Evolutionary conservation across 176 grass and related monocot species (phyloP).

Genomic region (Ananas comosus): DNA sequence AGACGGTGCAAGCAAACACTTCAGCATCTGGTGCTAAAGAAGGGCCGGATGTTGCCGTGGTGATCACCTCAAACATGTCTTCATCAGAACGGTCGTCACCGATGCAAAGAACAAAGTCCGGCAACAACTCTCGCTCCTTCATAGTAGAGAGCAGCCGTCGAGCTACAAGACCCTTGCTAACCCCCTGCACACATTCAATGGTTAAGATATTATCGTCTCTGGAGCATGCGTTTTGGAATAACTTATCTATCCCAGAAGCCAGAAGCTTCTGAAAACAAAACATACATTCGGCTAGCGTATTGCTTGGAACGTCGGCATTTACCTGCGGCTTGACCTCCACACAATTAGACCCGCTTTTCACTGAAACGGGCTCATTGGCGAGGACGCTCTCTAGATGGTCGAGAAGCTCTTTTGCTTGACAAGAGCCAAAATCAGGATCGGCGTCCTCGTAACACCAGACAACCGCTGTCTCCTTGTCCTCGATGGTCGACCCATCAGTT

Average conservation of each 20-base stretch:
- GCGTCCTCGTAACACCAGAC: constrained; percentile 87
- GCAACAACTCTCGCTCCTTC: constrained; percentile 30
- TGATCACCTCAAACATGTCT: constrained; percentile 98
- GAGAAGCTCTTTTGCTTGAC: constrained; percentile 90
- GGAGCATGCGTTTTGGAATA: no score
- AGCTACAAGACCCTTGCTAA: constrained; percentile 70
- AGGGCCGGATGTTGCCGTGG: constrained; percentile 17
- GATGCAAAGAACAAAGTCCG: constrained; percentile 74
- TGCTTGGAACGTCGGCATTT: neutral
- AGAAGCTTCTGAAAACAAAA: neutral
- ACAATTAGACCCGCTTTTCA: constrained; percentile 60
- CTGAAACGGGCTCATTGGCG: constrained; percentile 68
- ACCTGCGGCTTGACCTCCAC: constrained; percentile 98
- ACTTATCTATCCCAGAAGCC: no score
- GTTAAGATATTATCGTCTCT: neutral
- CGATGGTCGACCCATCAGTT: constrained; percentile 76
- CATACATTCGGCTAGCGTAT: neutral
- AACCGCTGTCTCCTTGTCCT: constrained; percentile 73
- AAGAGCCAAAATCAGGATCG: constrained; percentile 82
- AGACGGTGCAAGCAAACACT: constrained; percentile 87
- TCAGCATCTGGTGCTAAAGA: constrained; percentile 31
- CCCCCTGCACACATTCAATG: constrained; percentile 33
- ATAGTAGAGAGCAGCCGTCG: constrained; percentile 45
- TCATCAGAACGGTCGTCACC: constrained; percentile 84
- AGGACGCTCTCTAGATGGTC: constrained; percentile 85